A percentile compares a stretch with the other conserved stretches of the same genome.
Conservation (phyloP, 2,329 filamentous ascomycete species). For the Aspergillus quadrilineatus region DNA sequence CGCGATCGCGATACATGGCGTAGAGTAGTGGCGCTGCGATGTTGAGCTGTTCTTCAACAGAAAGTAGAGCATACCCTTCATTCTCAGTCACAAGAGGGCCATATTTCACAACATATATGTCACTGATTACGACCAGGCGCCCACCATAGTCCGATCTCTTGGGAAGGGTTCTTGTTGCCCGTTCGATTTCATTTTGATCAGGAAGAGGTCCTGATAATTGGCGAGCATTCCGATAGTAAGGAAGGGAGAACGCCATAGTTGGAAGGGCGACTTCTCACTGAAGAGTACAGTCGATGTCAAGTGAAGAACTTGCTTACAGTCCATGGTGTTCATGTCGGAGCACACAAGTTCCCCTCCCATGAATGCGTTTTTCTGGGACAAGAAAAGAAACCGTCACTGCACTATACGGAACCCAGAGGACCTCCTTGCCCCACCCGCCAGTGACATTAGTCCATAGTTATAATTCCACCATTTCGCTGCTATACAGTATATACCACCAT, state of each 20-base stretch:
- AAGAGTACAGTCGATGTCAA: background rate
- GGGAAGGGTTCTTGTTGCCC: slow-evolving; percentile 16
- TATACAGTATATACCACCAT: too few species aligned
- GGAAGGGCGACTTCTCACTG: background rate
- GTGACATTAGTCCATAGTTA: too few species aligned
- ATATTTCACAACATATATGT: slow-evolving; percentile 24
- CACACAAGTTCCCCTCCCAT: too few species aligned
- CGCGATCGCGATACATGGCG: slow-evolving; percentile 21
- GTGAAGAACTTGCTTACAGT: background rate
- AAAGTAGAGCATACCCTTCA: slow-evolving; percentile 24
- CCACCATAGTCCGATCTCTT: slow-evolving; percentile 13
- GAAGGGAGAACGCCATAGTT: background rate
- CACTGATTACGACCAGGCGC: slow-evolving; percentile 19
- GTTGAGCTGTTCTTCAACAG: slow-evolving; percentile 19
- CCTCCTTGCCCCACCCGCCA: too few species aligned
- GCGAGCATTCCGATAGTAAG: background rate
- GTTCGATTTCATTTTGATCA: slow-evolving; percentile 14
- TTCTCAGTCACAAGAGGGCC: slow-evolving; percentile 22
- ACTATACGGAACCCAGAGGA: too few species aligned
- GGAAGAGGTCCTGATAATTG: slow-evolving; percentile 6
- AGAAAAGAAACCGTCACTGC: too few species aligned
- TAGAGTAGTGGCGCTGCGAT: slow-evolving; percentile 22
- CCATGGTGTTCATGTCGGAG: too few species aligned
- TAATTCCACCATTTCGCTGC: too few species aligned
- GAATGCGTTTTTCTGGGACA: too few species aligned